Evolutionary conservation across 306 rosid species (phyloP), one percentile per base, ranked within the genome.

Genomic region (Cicer yamashitae): DNA sequence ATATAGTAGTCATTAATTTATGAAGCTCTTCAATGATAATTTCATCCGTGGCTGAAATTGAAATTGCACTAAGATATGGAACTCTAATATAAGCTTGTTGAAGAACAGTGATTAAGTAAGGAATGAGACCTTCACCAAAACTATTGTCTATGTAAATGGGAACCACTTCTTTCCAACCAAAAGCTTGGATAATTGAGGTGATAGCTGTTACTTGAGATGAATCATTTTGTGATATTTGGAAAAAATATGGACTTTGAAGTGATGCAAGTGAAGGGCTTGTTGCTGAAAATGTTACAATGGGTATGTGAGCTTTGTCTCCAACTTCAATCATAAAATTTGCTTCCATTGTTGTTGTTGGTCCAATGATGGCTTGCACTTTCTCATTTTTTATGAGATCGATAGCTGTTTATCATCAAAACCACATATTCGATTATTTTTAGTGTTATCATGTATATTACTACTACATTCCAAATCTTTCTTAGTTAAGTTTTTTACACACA

Each of bases 231-330:
- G 91, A 77, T 0, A 82, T 57, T 43, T 67, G 87, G 46, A 91
- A 85, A 22, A 84, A 91, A 68, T 85, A 91, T n/a, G 82, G 46
- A 63, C 83, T 86, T 0, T 72, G 52, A 14, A 79, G 78, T 2
- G 87, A 72, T 20, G 84, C 18, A 2, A 87, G 86, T 40, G 82
- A 68, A 15, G 96, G 87, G 48, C 88, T 84, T 52, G 85, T 82
- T n/a, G 90, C 91, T 8, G 91, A 76, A 46, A 87, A 87, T 6
- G 85, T 78, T 40, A 89, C 25, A 15, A 91, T 76, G 37, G 93
- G 96, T 0, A 86, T 84, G 0, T 65, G 84, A 7, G 88, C 80
- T 71, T 88, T 81, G 37, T 78, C 69, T 45, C 88, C 93, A 0
- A 88, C 81, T 25, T 63, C 15, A 77, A 85, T 90, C 11, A 90